Evolutionary conservation across 352 stramenopile genomes (phyloP).

Genomic region (Globisporangium lucens): DNA sequence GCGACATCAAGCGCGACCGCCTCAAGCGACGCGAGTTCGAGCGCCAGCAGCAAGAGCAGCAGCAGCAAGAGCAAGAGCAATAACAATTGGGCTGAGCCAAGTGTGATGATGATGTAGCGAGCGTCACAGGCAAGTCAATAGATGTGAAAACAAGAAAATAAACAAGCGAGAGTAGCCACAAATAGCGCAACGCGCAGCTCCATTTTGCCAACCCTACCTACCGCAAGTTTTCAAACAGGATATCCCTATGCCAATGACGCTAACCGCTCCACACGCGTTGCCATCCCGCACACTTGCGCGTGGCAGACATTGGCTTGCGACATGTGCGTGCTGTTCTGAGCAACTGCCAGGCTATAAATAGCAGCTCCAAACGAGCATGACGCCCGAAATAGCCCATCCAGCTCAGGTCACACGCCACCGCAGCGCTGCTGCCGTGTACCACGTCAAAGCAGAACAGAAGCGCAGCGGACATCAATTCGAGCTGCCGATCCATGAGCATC

Average conservation of each 20-base stretch:
- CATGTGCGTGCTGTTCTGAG: neutral
- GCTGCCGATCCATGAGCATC: neutral
- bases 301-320: neutral
- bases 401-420: neutral
- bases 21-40: slow-evolving; percentile 45
- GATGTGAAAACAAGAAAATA: neutral
- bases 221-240: no score
- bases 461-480: neutral
- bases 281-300: no score
- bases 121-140: neutral
- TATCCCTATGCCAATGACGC: no score
- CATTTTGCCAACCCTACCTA: neutral
- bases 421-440: neutral
- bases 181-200: neutral
- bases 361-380: neutral
- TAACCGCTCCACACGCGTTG: neutral
- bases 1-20: slow-evolving; percentile 76
- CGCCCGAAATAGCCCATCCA: neutral
- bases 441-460: neutral
- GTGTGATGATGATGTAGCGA: neutral
- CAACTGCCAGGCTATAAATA: neutral
- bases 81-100: neutral
- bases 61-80: slow-evolving; percentile 12
- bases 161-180: neutral
- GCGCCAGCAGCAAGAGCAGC: slow-evolving; percentile 28